Base-by-base conservation (phyloP, 208 protist genomes). In the Acanthamoeba lenticulata region DNA sequence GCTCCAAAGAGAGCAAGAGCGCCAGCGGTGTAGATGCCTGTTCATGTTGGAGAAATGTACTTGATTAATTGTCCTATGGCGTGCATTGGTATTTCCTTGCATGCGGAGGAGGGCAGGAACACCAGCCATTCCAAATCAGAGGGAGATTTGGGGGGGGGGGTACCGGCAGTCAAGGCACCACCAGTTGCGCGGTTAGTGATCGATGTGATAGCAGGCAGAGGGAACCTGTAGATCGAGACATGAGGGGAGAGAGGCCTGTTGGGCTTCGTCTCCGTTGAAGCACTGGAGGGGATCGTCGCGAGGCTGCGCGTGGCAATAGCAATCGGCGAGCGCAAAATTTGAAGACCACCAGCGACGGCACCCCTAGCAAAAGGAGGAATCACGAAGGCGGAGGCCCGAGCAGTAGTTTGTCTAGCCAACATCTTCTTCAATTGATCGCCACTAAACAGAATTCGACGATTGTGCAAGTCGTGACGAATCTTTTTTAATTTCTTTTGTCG, bases 151-250 rank as follows among this genome's bases (percentile, higher is more conserved):
- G 44, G 6, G 38, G 7, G 0, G 15, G 15, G 32, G 40, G n/a
- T 94, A 95, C 94, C 94, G 81, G 85, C 38, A 34, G 47, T 92
- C 13, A 95, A 62, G 47, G 47, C 92, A 92, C 57, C 74, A 88
- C 94, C 91, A 72, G 94, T 95, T 55, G 57, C 94, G 52, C 94
- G 79, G 65, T 94, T 90, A 24, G 92, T 62, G 57, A 95, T 94
- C 34, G 91, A 94, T 13, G 92, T 49, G 0, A 95, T 17, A n/a
- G 94, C 94, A 72, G 94, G 90, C 5, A 92, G 27, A 86, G 94
- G 94, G 47, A 95, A 94, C 62, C 93, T 94, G 36, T 95, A 95
- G 13, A 94, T 90, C 15, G 81, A 91, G 4, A 95, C 19, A 86
- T 95, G 94, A 86, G 94, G 94, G 32, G 91, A 94, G 4, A 85